Evolutionary conservation across 306 rosid species (phyloP), one percentile per base, ranked within the genome.

Genomic region (Quercus suber): DNA sequence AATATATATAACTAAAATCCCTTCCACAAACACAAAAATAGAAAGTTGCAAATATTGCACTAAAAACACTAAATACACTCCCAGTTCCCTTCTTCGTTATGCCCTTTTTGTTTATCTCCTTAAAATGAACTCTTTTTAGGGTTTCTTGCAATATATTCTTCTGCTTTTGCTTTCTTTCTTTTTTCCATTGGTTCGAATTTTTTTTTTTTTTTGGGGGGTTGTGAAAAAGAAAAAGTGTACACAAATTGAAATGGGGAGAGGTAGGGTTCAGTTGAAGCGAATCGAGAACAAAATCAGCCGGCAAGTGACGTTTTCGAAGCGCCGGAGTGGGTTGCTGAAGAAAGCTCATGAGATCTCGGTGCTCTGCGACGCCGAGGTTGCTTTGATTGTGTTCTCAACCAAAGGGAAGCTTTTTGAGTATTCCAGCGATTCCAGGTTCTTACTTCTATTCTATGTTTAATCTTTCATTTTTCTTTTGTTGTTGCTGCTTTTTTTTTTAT

Each of bases 311-410:
- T 92, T 92, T 55, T 92, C 97, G 0, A 92, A 92, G 86, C 79
- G 97, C 7, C 77, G 92, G 82, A 82, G 73, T 0, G 97, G 97
- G 3, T 60, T 93, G 35, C 79, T 86, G n/a, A 93, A 93, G 84
- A 93, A 93, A 78, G 97, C 97, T 21, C 81, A 88, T 56, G 97
- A 93, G 90, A 90, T 93, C 83, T 90, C 96, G 4, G 94, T 90
- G 23, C 90, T 93, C 0, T 93, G 97, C 33, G 97, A 93, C 79
- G 94, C 97, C 69, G 90, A 93, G 35, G 96, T 93, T 0, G 97
- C 94, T 53, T 60, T 93, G 74, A 87, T 93, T 45, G 87, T 93
- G 3, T 91, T 93, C 89, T 91, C 94, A 67, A 43, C 87, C 18
- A 89, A 82, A 78, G 97, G 96, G 1, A 91, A 88, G 81, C 91